Conservation (phyloP, 2,329 filamentous ascomycete species). For the Penicillium sp. region DNA sequence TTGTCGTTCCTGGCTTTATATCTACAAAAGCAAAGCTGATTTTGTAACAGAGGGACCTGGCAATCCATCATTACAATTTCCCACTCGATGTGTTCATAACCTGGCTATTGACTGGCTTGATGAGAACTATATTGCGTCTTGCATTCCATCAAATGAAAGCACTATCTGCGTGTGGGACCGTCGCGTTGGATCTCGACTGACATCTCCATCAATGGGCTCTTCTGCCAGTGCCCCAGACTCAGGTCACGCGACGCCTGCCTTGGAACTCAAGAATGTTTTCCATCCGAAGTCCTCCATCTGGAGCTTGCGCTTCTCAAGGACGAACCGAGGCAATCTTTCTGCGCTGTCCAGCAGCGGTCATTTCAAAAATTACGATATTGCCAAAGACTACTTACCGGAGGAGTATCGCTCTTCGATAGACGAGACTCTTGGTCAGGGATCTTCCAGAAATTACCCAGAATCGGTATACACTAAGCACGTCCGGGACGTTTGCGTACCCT, state of each 20-base stretch:
- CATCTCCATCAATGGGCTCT: conserved; percentile 35
- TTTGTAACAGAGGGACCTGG: conserved; percentile 32
- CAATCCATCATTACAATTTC: conserved; percentile 47
- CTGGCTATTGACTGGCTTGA: conserved; percentile 63
- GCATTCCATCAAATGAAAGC: conserved; percentile 53
- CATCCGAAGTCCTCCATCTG: conserved; percentile 55
- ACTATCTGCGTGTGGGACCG: conserved; percentile 63
- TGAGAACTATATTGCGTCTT: conserved; percentile 64
- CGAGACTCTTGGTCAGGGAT: conserved; percentile 40
- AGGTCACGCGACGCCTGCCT: conserved; percentile 48
- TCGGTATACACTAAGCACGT: conserved; percentile 47
- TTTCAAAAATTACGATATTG: conserved; percentile 56
- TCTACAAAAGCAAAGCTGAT: conserved; percentile 1
- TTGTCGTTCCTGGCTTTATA: conserved; percentile 19
- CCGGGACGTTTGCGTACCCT: conserved; percentile 47
- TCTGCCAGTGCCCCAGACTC: conserved; percentile 30
- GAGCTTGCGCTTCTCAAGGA: conserved; percentile 61
- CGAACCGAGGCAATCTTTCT: conserved; percentile 56
- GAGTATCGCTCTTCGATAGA: conserved; percentile 41
- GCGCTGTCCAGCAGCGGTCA: conserved; percentile 60
- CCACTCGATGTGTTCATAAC: conserved; percentile 62
- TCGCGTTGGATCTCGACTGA: conserved; percentile 45
- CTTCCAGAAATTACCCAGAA: conserved; percentile 42
- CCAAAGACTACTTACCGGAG: conserved; percentile 49
- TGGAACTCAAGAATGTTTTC: conserved; percentile 58